Evolutionary conservation across 1,284 basidiomycete genomes (phyloP).

Genomic region (Pseudozyma pruni): DNA sequence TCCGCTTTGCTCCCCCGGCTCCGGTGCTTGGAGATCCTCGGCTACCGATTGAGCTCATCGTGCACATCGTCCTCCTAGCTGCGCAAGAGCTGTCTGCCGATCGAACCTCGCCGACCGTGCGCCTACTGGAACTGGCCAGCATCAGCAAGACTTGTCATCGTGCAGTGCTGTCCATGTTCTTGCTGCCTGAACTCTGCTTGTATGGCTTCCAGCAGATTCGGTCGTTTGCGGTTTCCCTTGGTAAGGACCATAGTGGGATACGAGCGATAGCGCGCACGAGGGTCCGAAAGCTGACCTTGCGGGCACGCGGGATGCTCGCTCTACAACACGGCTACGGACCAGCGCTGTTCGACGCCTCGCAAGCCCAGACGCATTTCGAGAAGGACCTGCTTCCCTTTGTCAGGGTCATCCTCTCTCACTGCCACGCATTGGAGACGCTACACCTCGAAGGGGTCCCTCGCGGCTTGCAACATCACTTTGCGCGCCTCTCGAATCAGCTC

Average conservation of each 20-base stretch:
- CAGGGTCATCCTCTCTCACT: conserved; percentile 13
- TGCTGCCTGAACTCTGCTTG: conserved; percentile 18
- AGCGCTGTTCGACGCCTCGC: conserved; percentile 39
- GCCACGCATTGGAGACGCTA: conserved; percentile 5
- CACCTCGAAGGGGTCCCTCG: conserved; percentile 30
- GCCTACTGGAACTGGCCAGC: conserved; percentile 21
- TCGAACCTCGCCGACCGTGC: neutral
- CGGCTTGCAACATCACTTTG: conserved; percentile 1
- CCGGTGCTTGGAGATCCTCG: conserved; percentile 5
- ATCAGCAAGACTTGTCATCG: conserved; percentile 24
- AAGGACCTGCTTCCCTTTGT: conserved; percentile 13
- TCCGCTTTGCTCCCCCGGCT: neutral
- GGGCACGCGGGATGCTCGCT: conserved; percentile 5
- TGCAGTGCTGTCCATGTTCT: conserved; percentile 9
- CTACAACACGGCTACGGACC: conserved; percentile 8
- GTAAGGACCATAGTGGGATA: conserved; percentile 15
- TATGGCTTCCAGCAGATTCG: conserved; percentile 19
- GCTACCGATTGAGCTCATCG: conserved; percentile 32
- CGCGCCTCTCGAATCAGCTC: neutral
- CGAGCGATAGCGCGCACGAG: conserved; percentile 7
- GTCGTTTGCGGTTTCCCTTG: conserved; percentile 22
- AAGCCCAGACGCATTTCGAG: conserved; percentile 35
- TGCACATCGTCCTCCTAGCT: conserved; percentile 24
- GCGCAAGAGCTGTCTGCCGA: conserved; percentile 7
- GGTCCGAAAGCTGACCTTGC: conserved; percentile 10